Conservation (phyloP, 2,329 filamentous ascomycete genomes). For the Colletotrichum cereale region DNA sequence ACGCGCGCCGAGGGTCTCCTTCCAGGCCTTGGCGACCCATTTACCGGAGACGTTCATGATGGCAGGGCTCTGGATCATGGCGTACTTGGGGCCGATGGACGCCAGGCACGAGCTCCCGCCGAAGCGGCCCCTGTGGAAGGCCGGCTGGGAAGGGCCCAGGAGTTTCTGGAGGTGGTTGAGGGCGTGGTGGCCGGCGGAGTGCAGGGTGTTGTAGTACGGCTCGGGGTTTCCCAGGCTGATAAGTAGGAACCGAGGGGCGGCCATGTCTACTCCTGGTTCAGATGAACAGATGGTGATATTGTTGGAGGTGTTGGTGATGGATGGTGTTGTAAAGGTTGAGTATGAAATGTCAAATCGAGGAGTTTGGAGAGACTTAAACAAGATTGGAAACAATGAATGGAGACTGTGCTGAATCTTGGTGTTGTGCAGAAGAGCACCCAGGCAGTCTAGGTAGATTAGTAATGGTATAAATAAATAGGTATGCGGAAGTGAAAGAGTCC, state of each 20-base stretch:
- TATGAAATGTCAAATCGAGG: background rate
- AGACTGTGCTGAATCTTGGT: background rate
- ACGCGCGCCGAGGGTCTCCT: slow-evolving; percentile 61
- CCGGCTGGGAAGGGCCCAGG: slow-evolving; percentile 60
- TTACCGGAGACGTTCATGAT: slow-evolving; percentile 89
- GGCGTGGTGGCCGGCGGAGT: slow-evolving; percentile 87
- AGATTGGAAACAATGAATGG: background rate
- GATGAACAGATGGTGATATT: background rate
- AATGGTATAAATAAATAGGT: background rate
- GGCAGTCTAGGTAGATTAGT: background rate
- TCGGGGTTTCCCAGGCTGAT: slow-evolving; percentile 89
- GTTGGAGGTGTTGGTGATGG: background rate
- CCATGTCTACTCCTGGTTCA: slow-evolving; percentile 28
- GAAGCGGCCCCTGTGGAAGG: slow-evolving; percentile 60
- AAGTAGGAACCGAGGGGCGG: slow-evolving; percentile 74
- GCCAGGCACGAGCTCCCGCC: slow-evolving; percentile 65
- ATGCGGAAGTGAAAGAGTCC: background rate
- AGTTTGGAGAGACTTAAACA: background rate
- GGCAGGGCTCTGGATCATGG: slow-evolving; percentile 79
- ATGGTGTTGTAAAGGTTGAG: background rate
- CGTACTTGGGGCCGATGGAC: slow-evolving; percentile 65
- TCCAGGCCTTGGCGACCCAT: slow-evolving; percentile 76
- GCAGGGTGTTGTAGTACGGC: slow-evolving; percentile 81
- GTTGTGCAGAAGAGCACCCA: slow-evolving; percentile 5
- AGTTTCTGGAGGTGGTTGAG: slow-evolving; percentile 70